Conservation (phyloP, 805 yeast species). For the Candida morakotiae region DNA sequence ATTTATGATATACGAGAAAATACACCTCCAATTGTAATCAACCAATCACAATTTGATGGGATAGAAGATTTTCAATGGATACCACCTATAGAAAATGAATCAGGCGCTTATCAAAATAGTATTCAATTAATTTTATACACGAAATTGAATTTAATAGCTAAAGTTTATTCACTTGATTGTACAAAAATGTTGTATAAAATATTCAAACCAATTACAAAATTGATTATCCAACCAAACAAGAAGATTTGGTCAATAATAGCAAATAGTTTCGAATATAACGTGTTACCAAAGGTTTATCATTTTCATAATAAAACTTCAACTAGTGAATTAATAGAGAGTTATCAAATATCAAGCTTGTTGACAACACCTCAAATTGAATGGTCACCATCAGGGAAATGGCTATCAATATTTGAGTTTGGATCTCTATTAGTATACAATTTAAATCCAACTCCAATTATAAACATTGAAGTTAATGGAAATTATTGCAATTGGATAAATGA, state of each 20-base stretch:
- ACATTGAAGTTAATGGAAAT: not conserved
- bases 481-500: constrained; percentile 1
- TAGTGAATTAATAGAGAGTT: constrained; percentile 22
- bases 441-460: constrained; percentile 1
- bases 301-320: constrained; percentile 30
- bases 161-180: constrained; percentile 35
- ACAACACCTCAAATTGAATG: constrained; percentile 20
- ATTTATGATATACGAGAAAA: constrained; percentile 19
- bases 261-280: constrained; percentile 17
- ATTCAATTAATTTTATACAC: constrained; percentile 32
- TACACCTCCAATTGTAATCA: constrained; percentile 27
- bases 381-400: constrained; percentile 34
- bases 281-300: constrained; percentile 19
- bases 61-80: constrained; percentile 33
- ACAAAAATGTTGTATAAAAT: constrained; percentile 27
- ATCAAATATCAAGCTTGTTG: constrained; percentile 14
- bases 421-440: constrained; percentile 12
- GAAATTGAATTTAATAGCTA: constrained; percentile 20
- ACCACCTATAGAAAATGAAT: constrained; percentile 15
- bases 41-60: constrained; percentile 23
- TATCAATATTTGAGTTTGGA: constrained; percentile 19
- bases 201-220: constrained; percentile 25
- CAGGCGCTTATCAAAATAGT: constrained; percentile 29
- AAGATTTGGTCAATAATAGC: constrained; percentile 31
- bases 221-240: constrained; percentile 14